phyloP scores from a whole-genome alignment of 2,329 filamentous ascomycete species.

The Aspergillus ochraceus region DNA sequence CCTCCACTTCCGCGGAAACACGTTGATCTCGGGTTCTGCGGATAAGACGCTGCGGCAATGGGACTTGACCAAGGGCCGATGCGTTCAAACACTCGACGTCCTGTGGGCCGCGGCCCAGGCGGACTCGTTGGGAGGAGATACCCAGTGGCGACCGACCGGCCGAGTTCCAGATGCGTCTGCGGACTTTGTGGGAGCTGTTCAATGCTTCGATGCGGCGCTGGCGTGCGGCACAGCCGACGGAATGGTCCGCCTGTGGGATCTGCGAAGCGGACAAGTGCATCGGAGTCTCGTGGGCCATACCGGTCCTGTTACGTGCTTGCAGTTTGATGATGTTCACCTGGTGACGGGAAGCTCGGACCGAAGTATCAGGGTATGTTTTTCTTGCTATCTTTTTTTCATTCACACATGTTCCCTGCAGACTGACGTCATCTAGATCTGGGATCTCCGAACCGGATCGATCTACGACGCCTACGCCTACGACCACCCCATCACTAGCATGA shows the following conservation, averaged over 20 bases:
- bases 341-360: slow-evolving; percentile 91
- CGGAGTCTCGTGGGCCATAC: slow-evolving; percentile 94
- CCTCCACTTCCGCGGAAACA: slow-evolving; percentile 83
- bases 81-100: slow-evolving; percentile 94
- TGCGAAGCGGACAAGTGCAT: slow-evolving; percentile 95
- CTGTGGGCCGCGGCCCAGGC: slow-evolving; percentile 97
- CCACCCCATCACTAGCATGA: slow-evolving; percentile 88
- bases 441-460: slow-evolving; percentile 92
- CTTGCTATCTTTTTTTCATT: background rate
- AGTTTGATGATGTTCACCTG: slow-evolving; percentile 94
- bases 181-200: slow-evolving; percentile 90
- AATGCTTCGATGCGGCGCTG: slow-evolving; percentile 93
- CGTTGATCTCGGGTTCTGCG: slow-evolving; percentile 89
- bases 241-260: slow-evolving; percentile 95
- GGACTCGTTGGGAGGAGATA: slow-evolving; percentile 62
- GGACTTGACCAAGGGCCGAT: slow-evolving; percentile 96
- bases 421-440: slow-evolving; percentile 76
- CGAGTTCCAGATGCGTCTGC: slow-evolving; percentile 67
- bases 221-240: slow-evolving; percentile 97
- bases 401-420: background rate
- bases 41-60: slow-evolving; percentile 98
- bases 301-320: slow-evolving; percentile 86
- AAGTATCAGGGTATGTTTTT: slow-evolving; percentile 78
- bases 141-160: slow-evolving; percentile 68
- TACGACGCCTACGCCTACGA: slow-evolving; percentile 97